phyloP scores from a whole-genome alignment of 306 rosid genomes.

The Acacia acuminata region DNA sequence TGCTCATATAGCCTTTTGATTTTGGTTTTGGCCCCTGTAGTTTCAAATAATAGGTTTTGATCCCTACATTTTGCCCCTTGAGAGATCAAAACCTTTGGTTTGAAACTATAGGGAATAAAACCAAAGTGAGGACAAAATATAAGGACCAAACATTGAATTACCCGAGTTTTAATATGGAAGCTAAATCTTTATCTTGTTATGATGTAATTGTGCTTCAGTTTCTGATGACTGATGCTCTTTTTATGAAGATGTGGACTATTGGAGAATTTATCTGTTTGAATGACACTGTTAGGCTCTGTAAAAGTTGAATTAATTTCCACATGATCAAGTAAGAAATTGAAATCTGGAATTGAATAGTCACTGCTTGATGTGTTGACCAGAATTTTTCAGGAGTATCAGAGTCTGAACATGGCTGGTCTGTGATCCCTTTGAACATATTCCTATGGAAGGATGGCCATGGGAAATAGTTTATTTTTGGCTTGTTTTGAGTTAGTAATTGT shows the following conservation, averaged over 20 bases:
- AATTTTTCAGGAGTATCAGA: conserved; percentile 57
- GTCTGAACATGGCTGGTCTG: conserved; percentile 44
- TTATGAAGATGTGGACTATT: conserved; percentile 11
- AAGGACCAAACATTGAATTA: too few species aligned
- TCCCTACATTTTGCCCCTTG: too few species aligned
- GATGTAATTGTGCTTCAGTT: neutral
- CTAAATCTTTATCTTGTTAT: neutral
- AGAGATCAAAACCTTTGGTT: too few species aligned
- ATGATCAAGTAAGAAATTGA: conserved; percentile 64
- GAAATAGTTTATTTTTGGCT: conserved; percentile 48
- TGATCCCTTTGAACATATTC: conserved; percentile 39
- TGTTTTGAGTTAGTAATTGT: conserved; percentile 46
- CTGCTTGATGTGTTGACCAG: conserved; percentile 69
- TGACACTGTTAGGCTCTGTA: conserved; percentile 7
- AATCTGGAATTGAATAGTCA: conserved; percentile 67
- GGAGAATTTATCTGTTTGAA: conserved; percentile 18
- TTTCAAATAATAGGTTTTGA: too few species aligned
- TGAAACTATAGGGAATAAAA: too few species aligned
- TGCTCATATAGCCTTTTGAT: too few species aligned
- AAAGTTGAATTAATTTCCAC: conserved; percentile 29
- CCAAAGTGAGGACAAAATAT: too few species aligned
- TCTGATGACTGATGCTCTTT: neutral
- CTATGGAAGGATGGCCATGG: conserved; percentile 45
- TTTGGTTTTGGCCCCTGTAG: too few species aligned
- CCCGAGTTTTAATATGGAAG: neutral